Conservation (phyloP, 805 yeast genomes). For the Cyberlindnera sargentensis region DNA sequence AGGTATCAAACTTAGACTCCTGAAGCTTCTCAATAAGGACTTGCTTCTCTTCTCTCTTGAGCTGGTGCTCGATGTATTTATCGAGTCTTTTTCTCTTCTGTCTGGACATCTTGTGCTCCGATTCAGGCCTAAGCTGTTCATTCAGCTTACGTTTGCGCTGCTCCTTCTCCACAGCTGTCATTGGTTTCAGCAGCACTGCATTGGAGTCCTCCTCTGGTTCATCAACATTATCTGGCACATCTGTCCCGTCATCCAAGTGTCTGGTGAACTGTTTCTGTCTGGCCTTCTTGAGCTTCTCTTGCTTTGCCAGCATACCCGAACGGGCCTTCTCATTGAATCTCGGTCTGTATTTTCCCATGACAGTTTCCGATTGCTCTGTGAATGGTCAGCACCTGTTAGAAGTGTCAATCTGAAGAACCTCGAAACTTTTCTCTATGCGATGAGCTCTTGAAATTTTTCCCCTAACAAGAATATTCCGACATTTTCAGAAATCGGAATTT, state of each 20-base stretch:
- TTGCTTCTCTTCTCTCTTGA: conserved; percentile 83
- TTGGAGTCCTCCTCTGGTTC: conserved; percentile 39
- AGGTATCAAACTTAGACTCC: conserved; percentile 57
- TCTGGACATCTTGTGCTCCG: conserved; percentile 62
- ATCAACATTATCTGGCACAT: conserved; percentile 16
- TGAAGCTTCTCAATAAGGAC: conserved; percentile 66
- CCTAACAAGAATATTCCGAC: background rate
- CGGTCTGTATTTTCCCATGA: conserved; percentile 77
- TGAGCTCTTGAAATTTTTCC: conserved; percentile 11
- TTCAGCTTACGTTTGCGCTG: conserved; percentile 61
- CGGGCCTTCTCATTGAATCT: conserved; percentile 84
- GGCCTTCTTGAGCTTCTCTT: conserved; percentile 56
- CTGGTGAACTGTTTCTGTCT: conserved; percentile 64
- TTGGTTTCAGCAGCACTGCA: conserved; percentile 53
- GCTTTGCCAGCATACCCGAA: conserved; percentile 75
- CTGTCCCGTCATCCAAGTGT: conserved; percentile 35
- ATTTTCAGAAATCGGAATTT: background rate
- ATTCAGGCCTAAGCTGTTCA: conserved; percentile 47
- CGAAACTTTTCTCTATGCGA: conserved; percentile 4
- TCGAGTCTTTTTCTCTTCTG: conserved; percentile 76
- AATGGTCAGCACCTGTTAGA: background rate
- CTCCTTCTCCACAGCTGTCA: conserved; percentile 55
- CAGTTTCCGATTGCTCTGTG: background rate
- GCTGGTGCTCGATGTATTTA: conserved; percentile 86
- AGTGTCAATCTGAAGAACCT: too few relatives aligned